Conservation (phyloP, 2,329 filamentous ascomycete species). For the Xylariomycetidae sp. region DNA sequence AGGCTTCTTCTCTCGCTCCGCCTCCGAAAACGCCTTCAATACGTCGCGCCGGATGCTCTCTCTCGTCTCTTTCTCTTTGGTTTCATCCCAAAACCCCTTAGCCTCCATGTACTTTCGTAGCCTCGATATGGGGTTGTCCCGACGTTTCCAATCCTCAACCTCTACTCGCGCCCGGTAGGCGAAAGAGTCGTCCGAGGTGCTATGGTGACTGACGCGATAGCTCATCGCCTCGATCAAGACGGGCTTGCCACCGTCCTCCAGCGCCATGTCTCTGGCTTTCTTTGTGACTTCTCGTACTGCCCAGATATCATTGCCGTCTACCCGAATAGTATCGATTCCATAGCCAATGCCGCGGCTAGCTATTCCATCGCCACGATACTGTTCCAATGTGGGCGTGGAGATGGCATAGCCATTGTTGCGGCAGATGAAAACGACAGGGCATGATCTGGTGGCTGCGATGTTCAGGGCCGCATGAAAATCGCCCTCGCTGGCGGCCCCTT, state of each 20-base stretch:
- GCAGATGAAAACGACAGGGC: slow-evolving; percentile 84
- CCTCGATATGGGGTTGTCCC: slow-evolving; percentile 83
- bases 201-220: slow-evolving; percentile 96
- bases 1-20: slow-evolving; percentile 76
- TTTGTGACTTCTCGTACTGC: slow-evolving; percentile 77
- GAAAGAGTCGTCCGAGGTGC: slow-evolving; percentile 93
- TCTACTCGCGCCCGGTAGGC: slow-evolving; percentile 90
- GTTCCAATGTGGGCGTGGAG: slow-evolving; percentile 80
- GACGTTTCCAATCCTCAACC: slow-evolving; percentile 89
- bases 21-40: slow-evolving; percentile 75
- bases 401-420: slow-evolving; percentile 92
- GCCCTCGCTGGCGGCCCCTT: slow-evolving; percentile 83
- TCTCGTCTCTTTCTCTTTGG: slow-evolving; percentile 68
- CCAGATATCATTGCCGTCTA: slow-evolving; percentile 93
- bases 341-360: slow-evolving; percentile 82
- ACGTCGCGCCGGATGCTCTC: slow-evolving; percentile 65
- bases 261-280: slow-evolving; percentile 69
- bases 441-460: slow-evolving; percentile 82
- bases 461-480: slow-evolving; percentile 91
- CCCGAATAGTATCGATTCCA: slow-evolving; percentile 86
- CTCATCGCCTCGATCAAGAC: slow-evolving; percentile 94
- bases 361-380: slow-evolving; percentile 88
- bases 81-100: slow-evolving; percentile 77
- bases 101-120: slow-evolving; percentile 87
- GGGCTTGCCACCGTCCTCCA: slow-evolving; percentile 73